A percentile compares a stretch with the other conserved stretches of the same genome.
Conservation (phyloP, 2,329 filamentous ascomycete genomes). For the Botrytis byssoidea region DNA sequence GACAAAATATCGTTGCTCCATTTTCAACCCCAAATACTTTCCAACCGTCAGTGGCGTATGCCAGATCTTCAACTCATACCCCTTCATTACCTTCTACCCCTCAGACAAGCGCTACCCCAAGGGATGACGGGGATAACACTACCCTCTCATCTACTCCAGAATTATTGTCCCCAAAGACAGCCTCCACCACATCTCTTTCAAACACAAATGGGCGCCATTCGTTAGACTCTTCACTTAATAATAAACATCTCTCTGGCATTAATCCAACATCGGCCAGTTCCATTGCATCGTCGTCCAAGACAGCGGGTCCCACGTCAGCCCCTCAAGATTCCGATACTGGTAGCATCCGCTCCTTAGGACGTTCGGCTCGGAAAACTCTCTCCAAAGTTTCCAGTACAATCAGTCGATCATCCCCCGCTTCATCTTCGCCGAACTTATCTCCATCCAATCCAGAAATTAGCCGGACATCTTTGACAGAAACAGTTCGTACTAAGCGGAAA, state of each 20-base stretch:
- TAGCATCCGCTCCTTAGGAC: conserved; percentile 56
- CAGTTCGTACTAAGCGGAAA: conserved; percentile 49
- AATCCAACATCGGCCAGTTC: conserved; percentile 25
- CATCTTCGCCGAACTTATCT: conserved; percentile 22
- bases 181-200: conserved; percentile 33
- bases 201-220: conserved; percentile 26
- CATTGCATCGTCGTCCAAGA: conserved; percentile 25
- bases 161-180: conserved; percentile 33
- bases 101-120: conserved; percentile 38
- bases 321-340: conserved; percentile 48
- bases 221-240: conserved; percentile 22
- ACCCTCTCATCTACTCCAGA: conserved; percentile 35
- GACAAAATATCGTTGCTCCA: conserved; percentile 75
- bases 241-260: conserved; percentile 17
- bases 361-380: conserved; percentile 55
- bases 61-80: conserved; percentile 32
- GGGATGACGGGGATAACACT: conserved; percentile 28
- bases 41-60: conserved; percentile 69
- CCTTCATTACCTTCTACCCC: conserved; percentile 35
- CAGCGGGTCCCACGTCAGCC: conserved; percentile 29
- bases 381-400: conserved; percentile 41
- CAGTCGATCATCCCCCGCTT: conserved; percentile 23
- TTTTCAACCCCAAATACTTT: conserved; percentile 82
- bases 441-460: conserved; percentile 6
- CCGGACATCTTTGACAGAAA: conserved; percentile 22